Percentiles rank a stretch among this genome's conserved stretches.
phyloP scores from a whole-genome alignment of 225 moss, liverwort and hornwort genomes.

The Physcomitrium patens region DNA sequence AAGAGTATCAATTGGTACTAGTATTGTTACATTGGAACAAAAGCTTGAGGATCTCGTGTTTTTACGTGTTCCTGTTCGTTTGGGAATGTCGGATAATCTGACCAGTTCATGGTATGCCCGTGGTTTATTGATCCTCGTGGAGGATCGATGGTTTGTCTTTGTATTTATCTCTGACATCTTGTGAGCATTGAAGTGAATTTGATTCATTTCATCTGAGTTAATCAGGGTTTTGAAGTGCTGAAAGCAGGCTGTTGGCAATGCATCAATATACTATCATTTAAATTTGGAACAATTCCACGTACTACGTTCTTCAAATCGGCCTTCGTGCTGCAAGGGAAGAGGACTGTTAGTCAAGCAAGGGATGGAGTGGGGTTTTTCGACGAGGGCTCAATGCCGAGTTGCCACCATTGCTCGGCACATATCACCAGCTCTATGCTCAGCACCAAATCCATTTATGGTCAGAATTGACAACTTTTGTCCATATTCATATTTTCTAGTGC shows the following conservation, averaged over 20 bases:
- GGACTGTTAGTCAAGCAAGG: conserved; percentile 17
- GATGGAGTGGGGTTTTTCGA: conserved; percentile 41
- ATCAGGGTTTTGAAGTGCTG: not conserved
- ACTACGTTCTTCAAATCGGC: not conserved
- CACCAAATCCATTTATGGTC: conserved; percentile 53
- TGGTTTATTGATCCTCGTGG: not conserved
- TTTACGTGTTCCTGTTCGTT: not conserved
- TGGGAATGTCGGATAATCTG: no score
- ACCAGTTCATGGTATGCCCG: no score
- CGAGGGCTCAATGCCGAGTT: conserved; percentile 42
- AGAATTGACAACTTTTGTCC: not conserved
- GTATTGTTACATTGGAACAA: not conserved
- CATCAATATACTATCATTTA: not conserved
- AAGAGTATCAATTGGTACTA: not conserved
- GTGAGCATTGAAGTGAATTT: no score
- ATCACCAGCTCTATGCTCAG: conserved; percentile 49
- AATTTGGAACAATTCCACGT: not conserved
- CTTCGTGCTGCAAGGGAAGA: conserved; percentile 3
- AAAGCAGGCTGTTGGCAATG: not conserved
- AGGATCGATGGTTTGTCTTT: not conserved
- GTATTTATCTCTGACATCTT: not conserved
- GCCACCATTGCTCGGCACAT: conserved; percentile 60
- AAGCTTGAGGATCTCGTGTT: not conserved
- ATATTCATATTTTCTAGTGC: not conserved
- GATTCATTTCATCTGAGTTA: not conserved